phyloP scores from a whole-genome alignment of 139 green algal species.

The Chlorella sorokiniana region DNA sequence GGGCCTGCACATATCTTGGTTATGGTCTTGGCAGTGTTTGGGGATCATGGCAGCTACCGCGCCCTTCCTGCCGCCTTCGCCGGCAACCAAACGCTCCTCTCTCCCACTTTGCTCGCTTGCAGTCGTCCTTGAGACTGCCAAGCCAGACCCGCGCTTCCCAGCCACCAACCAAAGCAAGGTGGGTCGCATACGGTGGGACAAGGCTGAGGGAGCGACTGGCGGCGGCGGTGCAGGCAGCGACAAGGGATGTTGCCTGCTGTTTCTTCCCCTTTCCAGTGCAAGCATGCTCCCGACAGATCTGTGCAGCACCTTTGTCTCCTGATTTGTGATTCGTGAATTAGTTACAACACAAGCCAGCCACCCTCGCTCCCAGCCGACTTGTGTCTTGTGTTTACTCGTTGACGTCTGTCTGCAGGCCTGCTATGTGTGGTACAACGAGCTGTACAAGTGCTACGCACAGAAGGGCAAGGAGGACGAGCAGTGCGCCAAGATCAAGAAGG shows the following conservation, averaged over 20 bases:
- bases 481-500: slow-evolving; percentile 19
- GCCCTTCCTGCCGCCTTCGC: not conserved
- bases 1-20: not conserved
- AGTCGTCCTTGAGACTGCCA: slow-evolving; percentile 16
- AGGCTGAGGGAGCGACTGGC: too few relatives aligned
- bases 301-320: too few relatives aligned
- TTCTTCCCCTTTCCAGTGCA: too few relatives aligned
- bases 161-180: slow-evolving; percentile 31
- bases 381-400: not conserved
- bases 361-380: not conserved
- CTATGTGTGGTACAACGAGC: slow-evolving; percentile 37
- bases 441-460: slow-evolving; percentile 29
- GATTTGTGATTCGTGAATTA: too few relatives aligned
- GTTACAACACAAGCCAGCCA: not conserved
- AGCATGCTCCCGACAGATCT: too few relatives aligned
- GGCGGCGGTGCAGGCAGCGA: too few relatives aligned
- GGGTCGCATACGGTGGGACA: too few relatives aligned
- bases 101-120: not conserved
- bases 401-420: slow-evolving; percentile 7
- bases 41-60: not conserved
- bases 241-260: too few relatives aligned
- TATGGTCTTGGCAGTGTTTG: too few relatives aligned
- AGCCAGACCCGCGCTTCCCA: slow-evolving; percentile 23
- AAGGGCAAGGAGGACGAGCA: slow-evolving; percentile 26
- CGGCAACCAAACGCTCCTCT: not conserved